phyloP scores from a whole-genome alignment of 1,284 basidiomycete genomes.

The Tylopilus sp. region DNA sequence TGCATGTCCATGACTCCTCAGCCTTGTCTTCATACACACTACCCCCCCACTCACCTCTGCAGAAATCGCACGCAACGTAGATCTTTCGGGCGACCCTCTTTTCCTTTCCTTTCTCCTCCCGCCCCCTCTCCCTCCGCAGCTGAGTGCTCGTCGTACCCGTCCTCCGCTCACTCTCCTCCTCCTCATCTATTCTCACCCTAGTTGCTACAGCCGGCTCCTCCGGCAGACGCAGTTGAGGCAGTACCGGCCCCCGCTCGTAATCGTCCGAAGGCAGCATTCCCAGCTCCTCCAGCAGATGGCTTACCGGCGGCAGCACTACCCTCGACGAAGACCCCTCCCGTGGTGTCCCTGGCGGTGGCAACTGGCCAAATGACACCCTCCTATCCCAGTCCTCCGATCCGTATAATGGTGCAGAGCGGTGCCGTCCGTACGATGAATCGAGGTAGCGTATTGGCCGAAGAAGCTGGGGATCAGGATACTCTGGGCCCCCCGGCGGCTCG shows the following conservation, averaged over 20 bases:
- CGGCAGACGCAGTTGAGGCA: slow-evolving; percentile 32
- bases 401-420: slow-evolving; percentile 28
- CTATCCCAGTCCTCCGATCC: slow-evolving; percentile 25
- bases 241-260: slow-evolving; percentile 24
- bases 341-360: slow-evolving; percentile 10
- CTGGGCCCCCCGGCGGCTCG: slow-evolving; percentile 17
- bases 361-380: slow-evolving; percentile 23
- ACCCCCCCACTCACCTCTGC: slow-evolving; percentile 53
- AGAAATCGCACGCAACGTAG: slow-evolving; percentile 62
- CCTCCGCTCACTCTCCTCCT: slow-evolving; percentile 16
- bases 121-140: slow-evolving; percentile 21
- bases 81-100: slow-evolving; percentile 31
- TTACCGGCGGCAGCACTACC: slow-evolving; percentile 30
- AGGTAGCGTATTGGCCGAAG: slow-evolving; percentile 17
- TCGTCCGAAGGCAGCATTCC: slow-evolving; percentile 19
- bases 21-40: background rate
- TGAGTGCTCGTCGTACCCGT: slow-evolving; percentile 5
- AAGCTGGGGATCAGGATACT: slow-evolving; percentile 14
- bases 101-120: slow-evolving; percentile 17
- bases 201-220: slow-evolving; percentile 13
- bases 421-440: slow-evolving; percentile 25
- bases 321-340: slow-evolving; percentile 21
- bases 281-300: slow-evolving; percentile 26
- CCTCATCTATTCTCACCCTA: slow-evolving; percentile 6
- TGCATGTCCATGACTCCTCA: slow-evolving; percentile 27